A percentile compares a stretch with the other conserved stretches of the same genome.
phyloP scores from a whole-genome alignment of 257 asterid species.

The Catharanthus roseus region DNA sequence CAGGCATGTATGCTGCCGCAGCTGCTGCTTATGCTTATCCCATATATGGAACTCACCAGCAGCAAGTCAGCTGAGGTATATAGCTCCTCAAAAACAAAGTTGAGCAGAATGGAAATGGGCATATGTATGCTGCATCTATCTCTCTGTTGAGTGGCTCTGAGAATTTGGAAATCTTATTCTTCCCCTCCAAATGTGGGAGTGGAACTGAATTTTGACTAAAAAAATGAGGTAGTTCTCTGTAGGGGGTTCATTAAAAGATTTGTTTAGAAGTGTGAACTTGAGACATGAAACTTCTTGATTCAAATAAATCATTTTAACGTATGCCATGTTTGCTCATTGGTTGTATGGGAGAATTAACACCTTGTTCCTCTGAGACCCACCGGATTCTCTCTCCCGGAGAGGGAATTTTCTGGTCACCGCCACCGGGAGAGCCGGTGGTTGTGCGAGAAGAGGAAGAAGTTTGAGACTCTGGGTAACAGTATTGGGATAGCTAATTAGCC shows the following conservation, averaged over 20 bases:
- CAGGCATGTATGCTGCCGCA: conserved; percentile 63
- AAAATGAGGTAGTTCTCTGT: conserved; percentile 37
- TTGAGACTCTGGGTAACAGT: no score
- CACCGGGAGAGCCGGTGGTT: no score
- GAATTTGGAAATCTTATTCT: conserved; percentile 27
- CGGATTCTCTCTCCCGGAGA: no score
- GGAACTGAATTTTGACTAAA: conserved; percentile 72
- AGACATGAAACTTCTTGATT: conserved; percentile 41
- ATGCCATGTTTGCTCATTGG: neutral
- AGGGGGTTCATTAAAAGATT: conserved; percentile 33
- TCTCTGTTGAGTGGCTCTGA: conserved; percentile 29
- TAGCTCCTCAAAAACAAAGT: neutral
- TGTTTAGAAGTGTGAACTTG: conserved; percentile 45
- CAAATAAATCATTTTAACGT: conserved; percentile 47
- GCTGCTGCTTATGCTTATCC: conserved; percentile 77
- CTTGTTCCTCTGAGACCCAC: no score
- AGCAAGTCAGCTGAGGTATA: conserved; percentile 67
- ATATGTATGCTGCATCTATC: conserved; percentile 22
- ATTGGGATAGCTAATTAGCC: no score
- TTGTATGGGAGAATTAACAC: neutral
- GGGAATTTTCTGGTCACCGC: no score
- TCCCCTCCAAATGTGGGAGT: conserved; percentile 36
- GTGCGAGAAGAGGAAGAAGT: no score
- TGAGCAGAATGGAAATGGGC: conserved; percentile 3
- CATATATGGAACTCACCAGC: conserved; percentile 78